Evolutionary conservation across 768 basidiomycete species (phyloP).

Genomic region (Lactarius sanguifluus): DNA sequence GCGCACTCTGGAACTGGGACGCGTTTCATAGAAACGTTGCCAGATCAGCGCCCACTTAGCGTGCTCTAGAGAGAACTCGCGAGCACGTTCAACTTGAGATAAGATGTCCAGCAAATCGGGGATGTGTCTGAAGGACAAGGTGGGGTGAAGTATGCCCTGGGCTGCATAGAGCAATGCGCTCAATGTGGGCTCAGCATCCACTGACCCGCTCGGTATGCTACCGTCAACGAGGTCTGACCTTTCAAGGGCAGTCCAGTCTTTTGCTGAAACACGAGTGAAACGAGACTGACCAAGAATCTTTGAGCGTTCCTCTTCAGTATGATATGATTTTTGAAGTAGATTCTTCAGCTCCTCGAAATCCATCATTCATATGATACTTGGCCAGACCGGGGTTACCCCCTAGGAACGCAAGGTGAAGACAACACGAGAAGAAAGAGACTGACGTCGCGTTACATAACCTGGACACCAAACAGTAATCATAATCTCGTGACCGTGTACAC

Average conservation of each 20-base stretch:
- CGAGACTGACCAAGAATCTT: conserved; percentile 18
- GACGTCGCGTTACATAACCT: background rate
- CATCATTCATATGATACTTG: conserved; percentile 9
- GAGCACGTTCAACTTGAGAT: conserved; percentile 26
- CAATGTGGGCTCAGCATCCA: conserved; percentile 10
- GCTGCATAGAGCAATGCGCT: conserved; percentile 11
- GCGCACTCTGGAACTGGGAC: conserved; percentile 16
- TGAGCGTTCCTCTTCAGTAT: conserved; percentile 19
- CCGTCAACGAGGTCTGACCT: conserved; percentile 21
- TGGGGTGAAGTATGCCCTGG: conserved; percentile 21
- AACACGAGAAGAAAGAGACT: background rate
- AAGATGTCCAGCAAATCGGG: conserved; percentile 27
- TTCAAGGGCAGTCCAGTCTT: conserved; percentile 11
- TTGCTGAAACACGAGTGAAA: background rate
- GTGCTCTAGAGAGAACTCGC: conserved; percentile 22
- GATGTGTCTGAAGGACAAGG: conserved; percentile 17
- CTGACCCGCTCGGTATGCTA: conserved; percentile 6
- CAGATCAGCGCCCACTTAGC: conserved; percentile 26
- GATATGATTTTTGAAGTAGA: conserved; percentile 16
- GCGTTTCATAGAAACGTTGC: conserved; percentile 22
- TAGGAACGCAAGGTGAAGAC: background rate
- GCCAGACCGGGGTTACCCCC: background rate
- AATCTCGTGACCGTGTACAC: conserved; percentile 1
- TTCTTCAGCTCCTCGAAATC: conserved; percentile 14
- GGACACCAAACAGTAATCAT: background rate